Base-by-base conservation (phyloP, 2,329 filamentous ascomycete genomes). In the Monosporascus sp. region DNA sequence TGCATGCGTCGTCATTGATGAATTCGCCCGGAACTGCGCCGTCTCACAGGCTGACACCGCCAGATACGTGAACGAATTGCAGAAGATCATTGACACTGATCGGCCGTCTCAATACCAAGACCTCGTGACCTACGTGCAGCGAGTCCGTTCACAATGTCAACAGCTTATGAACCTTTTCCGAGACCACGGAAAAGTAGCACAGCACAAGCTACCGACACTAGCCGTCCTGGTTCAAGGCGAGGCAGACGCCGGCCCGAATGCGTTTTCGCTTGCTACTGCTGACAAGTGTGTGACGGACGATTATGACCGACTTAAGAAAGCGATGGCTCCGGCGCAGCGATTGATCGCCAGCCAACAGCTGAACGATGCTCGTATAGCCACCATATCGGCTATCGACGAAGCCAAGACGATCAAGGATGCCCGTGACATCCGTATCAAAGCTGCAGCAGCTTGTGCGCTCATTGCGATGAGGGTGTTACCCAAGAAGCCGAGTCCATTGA, bases 181-280 rank as follows among this genome's bases (percentile, higher is more conserved):
- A 61, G 93, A 97, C 61, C 86, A 91, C 63, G 91, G 89, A 38
- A 92, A 94, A 66, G 85, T 96, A 2, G 81, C 88, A 22, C 80
- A 84, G 48, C 78, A 80, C 56, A 89, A 86, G 65, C 75, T 97
- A 41, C 93, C 95, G 1, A 80, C 80, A 5, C 80, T 97, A 47
- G 90, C 94, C 22, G 90, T 96, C 3, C 84, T 99, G 18, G 93
- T 97, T 8, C 94, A 99, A 71, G 94, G 94, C 31, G 93, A 97
- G 65, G 79, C 88, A 5, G 89, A 95, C 65, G 93, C 94, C 37
- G 93, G 94, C 0, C 92, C 93, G 9, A 93, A 85, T 62, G 93
- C 94, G 6, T 99, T 99, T 69, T 95, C 91, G 1, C 81, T 97
- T 49, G 74, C 80, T 1, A 90, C 93, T 60, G 94, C 92, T 1